Percentiles rank a stretch among this genome's conserved stretches.
These are phyloP conservation scores for Brassica incana DNA, from an alignment of 345 rosid genomes.

Conservation along the genomic window DNA sequence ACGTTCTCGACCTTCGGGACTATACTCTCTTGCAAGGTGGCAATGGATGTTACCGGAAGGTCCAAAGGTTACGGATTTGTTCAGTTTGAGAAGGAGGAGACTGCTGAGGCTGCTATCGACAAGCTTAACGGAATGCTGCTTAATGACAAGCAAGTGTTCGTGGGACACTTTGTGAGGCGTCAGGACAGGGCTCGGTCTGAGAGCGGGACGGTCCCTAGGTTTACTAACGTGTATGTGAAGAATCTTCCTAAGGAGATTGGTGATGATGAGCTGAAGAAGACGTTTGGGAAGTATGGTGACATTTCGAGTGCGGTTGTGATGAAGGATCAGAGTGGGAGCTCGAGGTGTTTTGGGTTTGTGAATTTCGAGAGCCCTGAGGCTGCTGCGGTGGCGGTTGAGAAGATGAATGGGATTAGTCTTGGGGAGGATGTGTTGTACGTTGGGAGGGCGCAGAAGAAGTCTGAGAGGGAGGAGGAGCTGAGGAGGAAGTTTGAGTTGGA, in stretches of 20 bases:
- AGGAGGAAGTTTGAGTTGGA: slow-evolving; percentile 64
- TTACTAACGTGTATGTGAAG: slow-evolving; percentile 64
- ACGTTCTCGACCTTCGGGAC: slow-evolving; percentile 59
- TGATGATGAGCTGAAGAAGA: slow-evolving; percentile 61
- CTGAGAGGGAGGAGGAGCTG: slow-evolving; percentile 66
- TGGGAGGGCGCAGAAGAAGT: slow-evolving; percentile 72
- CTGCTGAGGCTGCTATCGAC: slow-evolving; percentile 55
- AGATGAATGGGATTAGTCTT: slow-evolving; percentile 53
- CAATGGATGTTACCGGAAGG: slow-evolving; percentile 45
- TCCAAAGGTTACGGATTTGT: slow-evolving; percentile 70
- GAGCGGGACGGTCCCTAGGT: slow-evolving; percentile 39
- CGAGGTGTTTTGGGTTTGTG: slow-evolving; percentile 77
- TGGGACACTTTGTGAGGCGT: slow-evolving; percentile 55
- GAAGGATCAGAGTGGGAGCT: slow-evolving; percentile 61
- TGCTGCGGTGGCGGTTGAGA: slow-evolving; percentile 60
- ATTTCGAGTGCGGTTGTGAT: slow-evolving; percentile 63
- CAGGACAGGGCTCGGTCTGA: slow-evolving; percentile 47
- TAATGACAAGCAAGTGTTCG: slow-evolving; percentile 65
- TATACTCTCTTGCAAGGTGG: slow-evolving; percentile 70
- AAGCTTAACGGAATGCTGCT: slow-evolving; percentile 64
- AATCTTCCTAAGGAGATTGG: slow-evolving; percentile 57
- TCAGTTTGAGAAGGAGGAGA: slow-evolving; percentile 65
- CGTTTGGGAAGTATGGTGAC: slow-evolving; percentile 53
- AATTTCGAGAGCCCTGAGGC: slow-evolving; percentile 59
- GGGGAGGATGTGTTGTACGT: slow-evolving; percentile 64